Evolutionary conservation across 108 stramenopile species (phyloP), one percentile per base, ranked within the genome.

Genomic region (Cyclotella choctawhatcheeana): DNA sequence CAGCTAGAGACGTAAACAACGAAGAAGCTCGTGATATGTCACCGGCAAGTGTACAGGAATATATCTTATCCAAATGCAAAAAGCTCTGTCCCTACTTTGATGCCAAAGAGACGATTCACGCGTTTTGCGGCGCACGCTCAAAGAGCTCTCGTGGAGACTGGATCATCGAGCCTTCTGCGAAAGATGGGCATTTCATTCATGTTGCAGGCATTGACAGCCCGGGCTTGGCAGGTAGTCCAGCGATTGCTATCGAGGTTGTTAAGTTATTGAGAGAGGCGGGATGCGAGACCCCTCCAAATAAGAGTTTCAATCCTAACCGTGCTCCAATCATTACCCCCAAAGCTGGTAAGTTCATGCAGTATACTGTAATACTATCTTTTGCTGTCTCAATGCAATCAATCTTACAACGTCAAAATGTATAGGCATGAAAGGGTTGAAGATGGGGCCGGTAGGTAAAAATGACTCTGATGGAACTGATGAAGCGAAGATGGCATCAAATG

Each of bases 291-390:
- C 73, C 67, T 7, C 75, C 78, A 34, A 81, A 89, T 69, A 53
- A 58, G 7, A 77, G 14, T 30, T 92, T 92, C 72, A 92, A 89
- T 72, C 88, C 91, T 10, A 83, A 89, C 48, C 69, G 90, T 25
- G 90, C 90, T 2, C 88, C 90, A 5, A 91, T 91, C 69, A 89
- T 91, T 50, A 89, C 73, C 12, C 90, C 90, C 5, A 91, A 91
- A 72, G 69, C 25, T 10, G 90, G 90, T 26, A 22, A 24, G 59
- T 37, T 8, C 37, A 40, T 40, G 8, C 12, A 12, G 37, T 12
- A 40, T 40, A 8, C 37, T 40, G 37, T 40, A 6, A 3, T 40
- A 40, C 3, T 60, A 2, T 60, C 5, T 60, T 2, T 40, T 35
- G 6, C 33, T 29, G 5, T 56, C 29, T 14, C 29, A 30, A 30